These are phyloP conservation scores for Cronartium quercuum DNA, from an alignment of 1,284 basidiomycete species.

Conservation along the genomic window DNA sequence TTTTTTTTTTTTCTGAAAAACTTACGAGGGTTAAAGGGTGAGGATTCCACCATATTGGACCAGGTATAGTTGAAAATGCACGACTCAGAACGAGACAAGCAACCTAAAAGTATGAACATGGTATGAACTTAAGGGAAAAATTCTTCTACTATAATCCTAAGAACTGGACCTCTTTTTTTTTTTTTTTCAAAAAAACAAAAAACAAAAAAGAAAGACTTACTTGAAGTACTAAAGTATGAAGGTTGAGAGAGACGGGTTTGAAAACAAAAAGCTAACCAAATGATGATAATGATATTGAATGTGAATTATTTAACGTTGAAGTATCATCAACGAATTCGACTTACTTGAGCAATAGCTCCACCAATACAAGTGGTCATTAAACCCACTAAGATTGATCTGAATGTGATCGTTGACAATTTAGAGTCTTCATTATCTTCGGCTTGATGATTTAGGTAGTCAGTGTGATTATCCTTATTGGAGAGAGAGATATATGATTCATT, in stretches of 20 bases:
- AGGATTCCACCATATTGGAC: constrained; percentile 29
- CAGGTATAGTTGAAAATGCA: constrained; percentile 12
- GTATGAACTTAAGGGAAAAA: not conserved
- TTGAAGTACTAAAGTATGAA: constrained; percentile 33
- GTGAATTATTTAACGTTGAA: not conserved
- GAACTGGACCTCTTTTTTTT: too few relatives aligned
- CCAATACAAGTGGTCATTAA: constrained; percentile 25
- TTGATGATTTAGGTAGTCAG: too few relatives aligned
- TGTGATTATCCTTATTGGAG: too few relatives aligned
- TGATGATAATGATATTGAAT: not conserved
- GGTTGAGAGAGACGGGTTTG: constrained; percentile 18
- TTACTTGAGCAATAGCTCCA: constrained; percentile 30
- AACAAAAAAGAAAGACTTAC: not conserved
- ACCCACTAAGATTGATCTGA: constrained; percentile 24
- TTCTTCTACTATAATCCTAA: not conserved
- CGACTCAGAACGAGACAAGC: constrained; percentile 26
- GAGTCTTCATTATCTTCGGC: constrained; percentile 26
- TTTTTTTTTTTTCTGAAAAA: not conserved
- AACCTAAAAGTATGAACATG: constrained; percentile 2
- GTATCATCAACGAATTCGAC: too few relatives aligned
- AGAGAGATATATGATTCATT: too few relatives aligned
- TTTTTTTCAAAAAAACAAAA: too few relatives aligned
- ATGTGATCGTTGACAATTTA: constrained; percentile 17
- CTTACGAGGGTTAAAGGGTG: constrained; percentile 23
- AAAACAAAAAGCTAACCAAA: constrained; percentile 20